phyloP scores from a whole-genome alignment of 805 yeast species.

The Kuraishia ogatae region DNA sequence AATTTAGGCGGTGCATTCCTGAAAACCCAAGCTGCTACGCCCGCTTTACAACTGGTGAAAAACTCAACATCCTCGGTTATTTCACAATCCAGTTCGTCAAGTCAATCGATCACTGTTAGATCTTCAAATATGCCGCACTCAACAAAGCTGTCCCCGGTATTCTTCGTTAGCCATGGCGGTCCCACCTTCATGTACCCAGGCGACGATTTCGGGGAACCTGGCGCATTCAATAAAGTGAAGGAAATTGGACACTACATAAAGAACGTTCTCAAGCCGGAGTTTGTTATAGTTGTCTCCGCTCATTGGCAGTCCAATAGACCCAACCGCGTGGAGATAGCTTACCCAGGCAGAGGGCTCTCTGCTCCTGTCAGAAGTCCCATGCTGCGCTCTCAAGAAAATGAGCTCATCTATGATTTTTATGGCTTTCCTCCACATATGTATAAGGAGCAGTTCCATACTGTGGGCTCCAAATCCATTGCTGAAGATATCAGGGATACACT shows the following conservation, averaged over 20 bases:
- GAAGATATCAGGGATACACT: slow-evolving; percentile 33
- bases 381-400: slow-evolving; percentile 32
- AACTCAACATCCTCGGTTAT: not conserved
- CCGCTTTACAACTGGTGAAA: not conserved
- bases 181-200: slow-evolving; percentile 63
- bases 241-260: slow-evolving; percentile 44
- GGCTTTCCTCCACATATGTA: slow-evolving; percentile 66
- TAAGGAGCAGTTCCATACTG: slow-evolving; percentile 49
- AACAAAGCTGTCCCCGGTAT: slow-evolving; percentile 35
- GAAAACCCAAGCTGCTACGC: not conserved
- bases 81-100: too few species aligned
- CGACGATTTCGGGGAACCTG: slow-evolving; percentile 38
- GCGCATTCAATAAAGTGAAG: slow-evolving; percentile 48
- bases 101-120: too few species aligned
- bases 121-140: not conserved
- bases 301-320: slow-evolving; percentile 57
- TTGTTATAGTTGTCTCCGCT: slow-evolving; percentile 59
- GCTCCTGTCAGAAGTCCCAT: slow-evolving; percentile 8
- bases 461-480: slow-evolving; percentile 34
- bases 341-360: slow-evolving; percentile 22
- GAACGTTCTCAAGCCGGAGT: slow-evolving; percentile 49
- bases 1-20: not conserved
- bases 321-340: slow-evolving; percentile 38
- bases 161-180: slow-evolving; percentile 76
- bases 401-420: slow-evolving; percentile 64